Conservation (phyloP, 1,284 basidiomycete genomes). For the Retiboletus flavoniger region DNA sequence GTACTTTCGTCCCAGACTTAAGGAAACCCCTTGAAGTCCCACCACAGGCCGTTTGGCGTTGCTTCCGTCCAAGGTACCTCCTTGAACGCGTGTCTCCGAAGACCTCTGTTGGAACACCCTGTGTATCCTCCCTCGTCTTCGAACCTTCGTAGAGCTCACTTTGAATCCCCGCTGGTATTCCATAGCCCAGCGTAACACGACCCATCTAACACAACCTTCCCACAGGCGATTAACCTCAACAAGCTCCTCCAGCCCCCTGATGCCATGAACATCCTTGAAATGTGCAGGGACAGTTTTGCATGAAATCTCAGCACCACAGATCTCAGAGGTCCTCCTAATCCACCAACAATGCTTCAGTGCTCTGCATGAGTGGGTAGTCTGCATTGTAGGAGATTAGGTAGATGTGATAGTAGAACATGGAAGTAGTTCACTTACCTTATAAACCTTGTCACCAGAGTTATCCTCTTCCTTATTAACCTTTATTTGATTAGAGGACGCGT, state of each 20-base stretch:
- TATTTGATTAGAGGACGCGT: neutral
- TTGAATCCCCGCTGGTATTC: no score
- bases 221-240: neutral
- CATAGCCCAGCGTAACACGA: no score
- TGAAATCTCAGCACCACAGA: neutral
- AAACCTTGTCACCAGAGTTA: neutral
- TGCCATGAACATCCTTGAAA: neutral
- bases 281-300: neutral
- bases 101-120: no score
- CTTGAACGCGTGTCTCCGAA: no score
- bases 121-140: no score
- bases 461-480: neutral
- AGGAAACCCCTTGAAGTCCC: no score
- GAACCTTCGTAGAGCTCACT: no score
- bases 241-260: neutral
- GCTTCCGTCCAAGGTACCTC: no score
- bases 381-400: neutral
- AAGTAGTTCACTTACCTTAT: neutral
- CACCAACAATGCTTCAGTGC: neutral
- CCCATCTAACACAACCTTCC: neutral
- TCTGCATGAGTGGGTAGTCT: neutral
- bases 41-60: no score
- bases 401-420: neutral
- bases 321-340: neutral
- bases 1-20: no score